A percentile compares a stretch with the other conserved stretches of the same genome.
Evolutionary conservation across 148 eudicot species (phyloP).

Genomic region (Fagopyrum homotropicum): DNA sequence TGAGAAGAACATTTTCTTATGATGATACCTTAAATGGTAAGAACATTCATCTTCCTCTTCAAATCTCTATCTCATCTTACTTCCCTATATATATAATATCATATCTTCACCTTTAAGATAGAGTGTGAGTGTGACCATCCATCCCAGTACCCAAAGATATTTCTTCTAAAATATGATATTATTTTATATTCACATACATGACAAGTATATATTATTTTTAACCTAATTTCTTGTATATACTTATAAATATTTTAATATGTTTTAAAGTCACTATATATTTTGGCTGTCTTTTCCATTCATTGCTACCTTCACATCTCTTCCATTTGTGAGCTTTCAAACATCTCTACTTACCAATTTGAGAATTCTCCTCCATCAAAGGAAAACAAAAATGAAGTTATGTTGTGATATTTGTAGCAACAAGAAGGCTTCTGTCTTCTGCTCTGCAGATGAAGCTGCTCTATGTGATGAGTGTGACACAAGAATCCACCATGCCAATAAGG

Average conservation of each 20-base stretch:
- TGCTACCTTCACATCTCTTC: background rate
- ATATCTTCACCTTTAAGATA: background rate
- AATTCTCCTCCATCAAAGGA: background rate
- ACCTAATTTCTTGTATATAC: too few species aligned
- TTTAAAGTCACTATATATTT: background rate
- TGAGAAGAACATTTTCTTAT: background rate
- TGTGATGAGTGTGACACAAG: constrained; percentile 43
- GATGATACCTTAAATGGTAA: constrained; percentile 6
- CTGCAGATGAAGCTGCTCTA: constrained; percentile 56
- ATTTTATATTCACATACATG: background rate
- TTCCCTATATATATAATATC: background rate
- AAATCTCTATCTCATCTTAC: background rate
- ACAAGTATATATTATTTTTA: too few species aligned
- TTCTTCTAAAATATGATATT: too few species aligned
- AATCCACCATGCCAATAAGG: constrained; percentile 46
- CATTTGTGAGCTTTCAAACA: background rate
- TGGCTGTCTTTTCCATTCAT: background rate
- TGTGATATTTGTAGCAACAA: constrained; percentile 42
- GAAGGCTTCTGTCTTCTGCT: constrained; percentile 36
- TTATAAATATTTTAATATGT: too few species aligned
- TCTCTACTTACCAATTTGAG: background rate
- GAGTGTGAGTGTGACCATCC: background rate
- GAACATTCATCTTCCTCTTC: background rate
- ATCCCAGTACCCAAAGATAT: background rate
- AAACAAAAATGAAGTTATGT: constrained; percentile 35